Percentiles rank a stretch among this genome's conserved stretches.
Evolutionary conservation across 345 rosid species (phyloP).

Genomic region (Acer saccharum): DNA sequence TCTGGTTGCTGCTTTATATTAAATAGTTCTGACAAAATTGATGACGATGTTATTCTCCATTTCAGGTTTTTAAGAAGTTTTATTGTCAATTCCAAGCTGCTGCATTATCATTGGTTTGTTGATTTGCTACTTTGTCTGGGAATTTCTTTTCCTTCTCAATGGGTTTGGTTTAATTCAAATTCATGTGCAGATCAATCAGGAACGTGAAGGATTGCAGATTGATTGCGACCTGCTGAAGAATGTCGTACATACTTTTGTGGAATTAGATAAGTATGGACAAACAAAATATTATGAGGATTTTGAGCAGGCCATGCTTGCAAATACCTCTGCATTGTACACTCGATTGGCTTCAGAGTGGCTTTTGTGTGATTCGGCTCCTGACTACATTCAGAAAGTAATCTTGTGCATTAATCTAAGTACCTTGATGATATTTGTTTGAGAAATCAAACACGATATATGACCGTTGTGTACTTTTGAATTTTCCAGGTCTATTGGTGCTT

Average conservation of each 20-base stretch:
- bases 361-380: constrained; percentile 16
- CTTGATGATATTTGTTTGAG: background rate
- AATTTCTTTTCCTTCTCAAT: background rate
- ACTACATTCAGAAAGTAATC: constrained; percentile 29
- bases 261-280: constrained; percentile 12
- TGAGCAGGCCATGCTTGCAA: constrained; percentile 25
- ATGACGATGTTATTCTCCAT: constrained; percentile 4
- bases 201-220: constrained; percentile 27
- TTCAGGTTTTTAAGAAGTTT: constrained; percentile 29
- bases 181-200: constrained; percentile 28
- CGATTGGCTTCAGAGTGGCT: constrained; percentile 29
- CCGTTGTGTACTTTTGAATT: background rate
- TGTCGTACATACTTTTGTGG: constrained; percentile 18
- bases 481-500: constrained; percentile 34
- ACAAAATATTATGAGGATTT: constrained; percentile 26
- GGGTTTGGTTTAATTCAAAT: background rate
- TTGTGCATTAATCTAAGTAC: background rate
- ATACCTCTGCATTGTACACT: constrained; percentile 23
- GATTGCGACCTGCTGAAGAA: constrained; percentile 24
- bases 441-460: background rate
- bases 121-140: background rate
- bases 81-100: constrained; percentile 14
- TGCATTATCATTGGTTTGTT: constrained; percentile 24
- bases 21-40: constrained; percentile 2
- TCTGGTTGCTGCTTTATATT: background rate